Evolutionary conservation across 202 grass and related monocot genomes (phyloP).

Genomic region (Saccharum hybrid): DNA sequence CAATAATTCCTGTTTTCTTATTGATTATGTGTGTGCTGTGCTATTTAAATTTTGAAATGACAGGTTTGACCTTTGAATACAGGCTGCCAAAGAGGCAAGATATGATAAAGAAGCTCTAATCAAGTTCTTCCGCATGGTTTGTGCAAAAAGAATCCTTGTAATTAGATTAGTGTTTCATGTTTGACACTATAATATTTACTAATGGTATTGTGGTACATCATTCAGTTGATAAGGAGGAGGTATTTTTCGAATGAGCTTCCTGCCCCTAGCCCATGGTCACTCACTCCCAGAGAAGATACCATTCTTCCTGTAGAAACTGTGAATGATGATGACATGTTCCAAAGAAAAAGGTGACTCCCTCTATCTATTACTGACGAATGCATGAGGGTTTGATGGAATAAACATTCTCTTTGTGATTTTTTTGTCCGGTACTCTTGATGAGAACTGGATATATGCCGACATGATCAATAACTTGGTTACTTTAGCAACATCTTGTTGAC

Average conservation of each 20-base stretch:
- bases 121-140: slow-evolving; percentile 92
- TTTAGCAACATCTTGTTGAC: slow-evolving; percentile 18
- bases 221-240: slow-evolving; percentile 96
- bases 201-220: slow-evolving; percentile 42
- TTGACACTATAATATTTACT: slow-evolving; percentile 28
- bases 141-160: slow-evolving; percentile 42
- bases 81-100: slow-evolving; percentile 93
- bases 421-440: neutral
- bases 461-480: slow-evolving; percentile 1
- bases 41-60: slow-evolving; percentile 40
- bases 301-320: slow-evolving; percentile 64
- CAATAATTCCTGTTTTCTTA: neutral
- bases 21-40: slow-evolving; percentile 23
- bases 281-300: slow-evolving; percentile 56
- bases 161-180: slow-evolving; percentile 19
- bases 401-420: slow-evolving; percentile 4
- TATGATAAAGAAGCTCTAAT: slow-evolving; percentile 95
- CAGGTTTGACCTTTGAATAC: slow-evolving; percentile 46
- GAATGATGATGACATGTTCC: slow-evolving; percentile 75
- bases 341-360: slow-evolving; percentile 73
- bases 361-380: slow-evolving; percentile 10
- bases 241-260: slow-evolving; percentile 89
- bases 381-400: neutral
- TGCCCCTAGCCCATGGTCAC: slow-evolving; percentile 64
- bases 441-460: slow-evolving; percentile 3